These are phyloP conservation scores for Hymenoscyphus infarciens DNA, from an alignment of 2,329 filamentous ascomycete species.

Conservation along the genomic window DNA sequence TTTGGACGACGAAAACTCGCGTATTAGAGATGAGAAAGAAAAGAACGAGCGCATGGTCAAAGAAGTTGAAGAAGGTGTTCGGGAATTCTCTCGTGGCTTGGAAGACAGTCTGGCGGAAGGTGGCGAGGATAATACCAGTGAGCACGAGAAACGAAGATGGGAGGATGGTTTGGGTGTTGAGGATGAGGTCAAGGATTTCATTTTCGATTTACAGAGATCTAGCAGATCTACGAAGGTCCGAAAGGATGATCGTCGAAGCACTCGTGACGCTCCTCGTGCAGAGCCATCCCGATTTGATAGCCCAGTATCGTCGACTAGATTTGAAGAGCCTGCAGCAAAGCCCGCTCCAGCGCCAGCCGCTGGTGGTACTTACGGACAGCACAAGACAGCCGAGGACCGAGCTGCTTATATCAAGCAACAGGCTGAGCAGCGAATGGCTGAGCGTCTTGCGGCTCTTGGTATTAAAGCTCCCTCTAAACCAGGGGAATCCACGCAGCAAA, in stretches of 20 bases:
- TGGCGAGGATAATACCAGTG: constrained; percentile 67
- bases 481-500: constrained; percentile 77
- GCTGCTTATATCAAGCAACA: constrained; percentile 97
- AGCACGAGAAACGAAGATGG: constrained; percentile 92
- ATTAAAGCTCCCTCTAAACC: constrained; percentile 79
- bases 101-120: constrained; percentile 86
- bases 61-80: constrained; percentile 94
- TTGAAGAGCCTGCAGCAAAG: constrained; percentile 43
- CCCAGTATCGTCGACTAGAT: constrained; percentile 36
- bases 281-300: constrained; percentile 40
- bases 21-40: constrained; percentile 79
- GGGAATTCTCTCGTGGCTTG: constrained; percentile 78
- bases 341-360: constrained; percentile 45
- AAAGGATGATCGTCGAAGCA: constrained; percentile 50
- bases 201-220: constrained; percentile 88
- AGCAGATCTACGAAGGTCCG: constrained; percentile 72
- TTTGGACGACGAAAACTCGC: constrained; percentile 82
- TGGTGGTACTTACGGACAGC: constrained; percentile 70
- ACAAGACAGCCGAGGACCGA: constrained; percentile 88
- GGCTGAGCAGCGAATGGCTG: constrained; percentile 94
- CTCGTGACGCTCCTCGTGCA: constrained; percentile 28
- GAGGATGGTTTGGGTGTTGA: constrained; percentile 95
- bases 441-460: constrained; percentile 87
- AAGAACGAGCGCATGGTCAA: constrained; percentile 95
- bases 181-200: constrained; percentile 95